Base-by-base conservation (phyloP, 2,329 filamentous ascomycete species). In the Zelopaecilomyces penicillatus region DNA sequence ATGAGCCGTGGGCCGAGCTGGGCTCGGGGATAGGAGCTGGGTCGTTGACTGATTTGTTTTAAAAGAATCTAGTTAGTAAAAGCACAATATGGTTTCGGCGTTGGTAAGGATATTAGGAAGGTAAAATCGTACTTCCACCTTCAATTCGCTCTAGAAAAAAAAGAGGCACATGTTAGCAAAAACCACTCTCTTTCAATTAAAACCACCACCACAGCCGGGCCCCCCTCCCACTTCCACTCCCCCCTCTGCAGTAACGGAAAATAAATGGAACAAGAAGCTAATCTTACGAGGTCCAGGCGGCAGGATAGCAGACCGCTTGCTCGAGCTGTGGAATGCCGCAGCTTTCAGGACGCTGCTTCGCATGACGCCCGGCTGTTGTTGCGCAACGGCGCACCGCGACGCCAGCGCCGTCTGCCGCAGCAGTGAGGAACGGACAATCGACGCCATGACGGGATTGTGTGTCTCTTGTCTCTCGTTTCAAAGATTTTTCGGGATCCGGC, bases 311-410 rank as follows among this genome's bases (percentile, higher is more conserved):
- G 83, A 62, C 76, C 75, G 66, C 68, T 79, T 78, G 67, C 80
- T 76, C 36, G 87, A 87, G 59, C 84, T 87, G 69, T 96, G 90
- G 78, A 98, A 95, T 56, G 86, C 83, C 54, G 89, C 83, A 57
- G 82, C 74, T 65, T 81, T 74, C 54, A 69, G 67, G 49, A 64
- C 58, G 54, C 56, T 58, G 55, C 54, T 60, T 59, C 52, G 59
- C 59, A 63, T 56, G 47, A 54, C 56, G 46, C 57, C 51, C 19
- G 19, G 19, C 19, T 19, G 19, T 19, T 19, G 19, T 19, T 19
- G 19, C 41, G 67, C 65, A 54, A 64, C 61, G 43, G 62, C 61
- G 54, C 51, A 55, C 51, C 63, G 62, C 53, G 61, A 61, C 49
- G 67, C 66, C 54, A 70, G 57, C 52, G 64, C 65, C 42, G 72